Evolutionary conservation across 2,329 filamentous ascomycete species (phyloP).

Genomic region (Harringtonia lauricola): DNA sequence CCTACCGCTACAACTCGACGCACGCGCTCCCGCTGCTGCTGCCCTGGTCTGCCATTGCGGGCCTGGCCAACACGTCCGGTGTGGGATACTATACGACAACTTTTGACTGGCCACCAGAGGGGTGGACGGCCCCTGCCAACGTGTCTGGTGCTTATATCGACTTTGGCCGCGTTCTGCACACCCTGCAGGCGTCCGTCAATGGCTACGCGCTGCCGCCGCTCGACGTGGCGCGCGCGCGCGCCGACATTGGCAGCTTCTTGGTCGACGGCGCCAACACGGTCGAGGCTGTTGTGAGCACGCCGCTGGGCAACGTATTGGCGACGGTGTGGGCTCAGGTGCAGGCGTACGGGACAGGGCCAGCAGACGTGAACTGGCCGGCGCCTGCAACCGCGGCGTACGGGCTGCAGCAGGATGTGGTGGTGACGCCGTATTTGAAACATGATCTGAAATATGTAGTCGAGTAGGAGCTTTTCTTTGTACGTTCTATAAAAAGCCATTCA

Average conservation of each 20-base stretch:
- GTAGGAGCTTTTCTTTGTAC: too few species aligned
- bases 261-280: slow-evolving; percentile 3
- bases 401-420: background rate
- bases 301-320: slow-evolving; percentile 3
- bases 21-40: background rate
- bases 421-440: background rate
- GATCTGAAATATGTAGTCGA: too few species aligned
- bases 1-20: slow-evolving; percentile 4
- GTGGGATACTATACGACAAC: slow-evolving; percentile 3
- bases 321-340: slow-evolving; percentile 1
- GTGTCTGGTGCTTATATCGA: slow-evolving; percentile 2
- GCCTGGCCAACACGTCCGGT: slow-evolving; percentile 3
- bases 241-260: slow-evolving; percentile 2
- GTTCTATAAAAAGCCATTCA: too few species aligned
- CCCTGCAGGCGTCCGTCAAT: slow-evolving; percentile 4
- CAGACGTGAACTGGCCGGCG: background rate
- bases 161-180: slow-evolving; percentile 5
- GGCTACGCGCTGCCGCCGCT: slow-evolving; percentile 4
- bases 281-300: slow-evolving; percentile 1
- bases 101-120: background rate
- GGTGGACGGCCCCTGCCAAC: background rate
- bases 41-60: slow-evolving; percentile 1
- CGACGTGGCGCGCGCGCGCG: slow-evolving; percentile 1
- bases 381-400: background rate
- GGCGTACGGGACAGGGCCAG: background rate